Conservation (phyloP, 108 stramenopile species). For the Asterionellopsis glacialis region DNA sequence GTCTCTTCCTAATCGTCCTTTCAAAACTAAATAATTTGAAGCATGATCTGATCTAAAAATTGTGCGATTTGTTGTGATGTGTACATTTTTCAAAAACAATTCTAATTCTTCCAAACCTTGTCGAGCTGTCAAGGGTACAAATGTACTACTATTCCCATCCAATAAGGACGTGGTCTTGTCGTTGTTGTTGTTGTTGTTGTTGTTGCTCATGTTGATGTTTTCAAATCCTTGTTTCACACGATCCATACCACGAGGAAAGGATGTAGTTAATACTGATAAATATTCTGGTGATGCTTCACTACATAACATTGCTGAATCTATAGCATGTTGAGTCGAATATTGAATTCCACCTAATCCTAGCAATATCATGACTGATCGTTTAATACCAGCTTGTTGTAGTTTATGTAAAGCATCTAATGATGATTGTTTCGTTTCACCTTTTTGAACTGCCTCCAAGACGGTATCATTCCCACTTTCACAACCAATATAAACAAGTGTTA, state of each 20-base stretch:
- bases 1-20: no score
- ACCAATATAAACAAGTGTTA: constrained; percentile 15
- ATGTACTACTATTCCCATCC: no score
- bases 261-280: constrained; percentile 16
- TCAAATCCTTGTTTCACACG: constrained; percentile 8
- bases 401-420: constrained; percentile 9
- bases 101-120: not conserved
- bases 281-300: constrained; percentile 12
- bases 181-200: no score
- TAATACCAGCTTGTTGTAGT: constrained; percentile 15
- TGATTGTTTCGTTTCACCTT: constrained; percentile 13
- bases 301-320: constrained; percentile 9
- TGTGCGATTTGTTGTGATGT: constrained; percentile 2
- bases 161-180: no score
- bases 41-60: constrained; percentile 13
- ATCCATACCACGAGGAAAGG: constrained; percentile 17
- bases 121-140: constrained; percentile 4
- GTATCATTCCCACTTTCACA: constrained; percentile 17
- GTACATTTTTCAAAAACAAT: not conserved
- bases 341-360: constrained; percentile 8
- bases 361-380: constrained; percentile 19
- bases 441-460: constrained; percentile 8
- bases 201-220: not conserved
- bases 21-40: constrained; percentile 9
- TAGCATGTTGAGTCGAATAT: not conserved